These are phyloP conservation scores for Backusella tuberculispora DNA, from an alignment of 192 early-diverging fungal species.

Conservation along the genomic window DNA sequence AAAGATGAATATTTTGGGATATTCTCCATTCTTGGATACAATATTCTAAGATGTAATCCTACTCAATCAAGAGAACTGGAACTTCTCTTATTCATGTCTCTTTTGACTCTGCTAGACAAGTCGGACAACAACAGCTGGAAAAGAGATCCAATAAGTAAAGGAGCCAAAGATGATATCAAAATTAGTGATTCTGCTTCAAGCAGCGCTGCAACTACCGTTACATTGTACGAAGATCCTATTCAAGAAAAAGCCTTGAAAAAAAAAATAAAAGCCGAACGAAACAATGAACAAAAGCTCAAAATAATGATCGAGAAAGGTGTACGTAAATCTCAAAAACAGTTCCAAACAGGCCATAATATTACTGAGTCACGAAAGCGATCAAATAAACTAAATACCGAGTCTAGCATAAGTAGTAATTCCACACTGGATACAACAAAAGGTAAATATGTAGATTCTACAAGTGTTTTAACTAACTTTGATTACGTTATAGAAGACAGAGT, in stretches of 20 bases:
- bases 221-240: not conserved
- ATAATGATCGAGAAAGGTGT: slow-evolving; percentile 22
- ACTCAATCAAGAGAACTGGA: slow-evolving; percentile 22
- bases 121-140: slow-evolving; percentile 21
- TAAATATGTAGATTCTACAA: not conserved
- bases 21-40: slow-evolving; percentile 24
- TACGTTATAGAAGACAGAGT: not conserved
- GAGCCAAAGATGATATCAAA: not conserved
- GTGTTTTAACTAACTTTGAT: not conserved
- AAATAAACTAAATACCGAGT: not conserved
- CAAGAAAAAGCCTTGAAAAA: slow-evolving; percentile 10
- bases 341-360: not conserved
- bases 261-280: not conserved
- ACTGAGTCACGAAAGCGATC: not conserved
- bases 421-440: not conserved
- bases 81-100: slow-evolving; percentile 21
- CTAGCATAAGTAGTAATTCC: not conserved
- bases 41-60: slow-evolving; percentile 18
- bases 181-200: not conserved
- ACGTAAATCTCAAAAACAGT: slow-evolving; percentile 14
- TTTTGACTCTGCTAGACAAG: slow-evolving; percentile 29
- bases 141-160: slow-evolving; percentile 11
- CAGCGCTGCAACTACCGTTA: not conserved
- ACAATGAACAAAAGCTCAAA: slow-evolving; percentile 17
- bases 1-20: slow-evolving; percentile 35